Evolutionary conservation across 805 yeast genomes (phyloP).

Genomic region (Metschnikowia sp.): DNA sequence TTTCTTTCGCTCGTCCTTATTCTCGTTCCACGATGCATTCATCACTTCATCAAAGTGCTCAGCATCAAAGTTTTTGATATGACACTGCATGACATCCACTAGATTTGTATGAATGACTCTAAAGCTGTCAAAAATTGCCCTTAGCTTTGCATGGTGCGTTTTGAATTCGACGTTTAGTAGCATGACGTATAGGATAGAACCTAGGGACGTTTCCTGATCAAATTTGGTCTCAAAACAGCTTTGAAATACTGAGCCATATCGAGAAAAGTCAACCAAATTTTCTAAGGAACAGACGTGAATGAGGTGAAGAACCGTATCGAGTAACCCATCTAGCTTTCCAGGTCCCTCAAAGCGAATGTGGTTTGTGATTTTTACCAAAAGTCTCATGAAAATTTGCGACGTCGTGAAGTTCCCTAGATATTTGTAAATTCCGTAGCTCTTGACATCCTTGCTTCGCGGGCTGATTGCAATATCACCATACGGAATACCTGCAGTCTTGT

Average conservation of each 20-base stretch:
- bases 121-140: slow-evolving; percentile 47
- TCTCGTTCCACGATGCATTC: slow-evolving; percentile 18
- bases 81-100: slow-evolving; percentile 16
- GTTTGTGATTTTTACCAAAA: slow-evolving; percentile 48
- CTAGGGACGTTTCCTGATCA: slow-evolving; percentile 33
- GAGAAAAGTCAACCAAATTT: slow-evolving; percentile 23
- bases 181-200: slow-evolving; percentile 33
- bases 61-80: slow-evolving; percentile 24
- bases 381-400: slow-evolving; percentile 49
- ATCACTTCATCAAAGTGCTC: slow-evolving; percentile 18
- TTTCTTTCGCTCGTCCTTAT: slow-evolving; percentile 58
- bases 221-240: slow-evolving; percentile 23
- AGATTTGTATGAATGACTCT: slow-evolving; percentile 23
- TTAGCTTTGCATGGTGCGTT: slow-evolving; percentile 50
- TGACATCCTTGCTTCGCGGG: slow-evolving; percentile 44
- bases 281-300: slow-evolving; percentile 54
- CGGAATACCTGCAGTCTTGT: slow-evolving; percentile 35
- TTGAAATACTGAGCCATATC: slow-evolving; percentile 32
- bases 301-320: slow-evolving; percentile 61
- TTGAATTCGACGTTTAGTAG: slow-evolving; percentile 40
- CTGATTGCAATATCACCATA: slow-evolving; percentile 51
- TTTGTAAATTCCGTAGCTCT: slow-evolving; percentile 37
- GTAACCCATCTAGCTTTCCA: slow-evolving; percentile 51
- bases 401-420: slow-evolving; percentile 50
- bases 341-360: slow-evolving; percentile 34